These are phyloP conservation scores for Naganishia onofrii DNA, from an alignment of 768 basidiomycete species.

Conservation along the genomic window DNA sequence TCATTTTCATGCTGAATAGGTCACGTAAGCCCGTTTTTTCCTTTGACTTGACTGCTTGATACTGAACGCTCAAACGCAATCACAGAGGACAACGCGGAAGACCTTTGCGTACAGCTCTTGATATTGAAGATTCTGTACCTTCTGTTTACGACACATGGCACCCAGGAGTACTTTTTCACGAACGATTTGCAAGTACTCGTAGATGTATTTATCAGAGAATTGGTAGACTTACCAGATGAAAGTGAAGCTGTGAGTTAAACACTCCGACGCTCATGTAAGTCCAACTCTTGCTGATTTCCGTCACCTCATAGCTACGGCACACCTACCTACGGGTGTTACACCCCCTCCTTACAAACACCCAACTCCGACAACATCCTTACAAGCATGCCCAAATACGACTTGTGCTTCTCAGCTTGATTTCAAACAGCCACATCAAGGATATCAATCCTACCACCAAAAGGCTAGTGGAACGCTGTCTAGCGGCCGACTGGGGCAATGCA, in stretches of 20 bases:
- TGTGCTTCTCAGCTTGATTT: conserved; percentile 71
- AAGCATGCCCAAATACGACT: conserved; percentile 86
- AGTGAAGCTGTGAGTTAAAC: conserved; percentile 73
- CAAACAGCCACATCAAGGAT: conserved; percentile 73
- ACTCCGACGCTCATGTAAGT: not conserved
- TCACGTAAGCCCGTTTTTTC: conserved; percentile 62
- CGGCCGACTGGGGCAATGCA: conserved; percentile 66
- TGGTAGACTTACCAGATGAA: conserved; percentile 87
- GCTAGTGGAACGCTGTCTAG: conserved; percentile 84
- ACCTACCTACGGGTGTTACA: conserved; percentile 95
- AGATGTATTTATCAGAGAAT: conserved; percentile 93
- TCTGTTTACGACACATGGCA: conserved; percentile 87
- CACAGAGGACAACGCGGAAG: conserved; percentile 80
- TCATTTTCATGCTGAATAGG: conserved; percentile 98
- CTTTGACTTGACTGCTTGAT: conserved; percentile 3
- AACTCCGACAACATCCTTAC: conserved; percentile 77
- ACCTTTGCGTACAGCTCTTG: conserved; percentile 87
- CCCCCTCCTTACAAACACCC: conserved; percentile 89
- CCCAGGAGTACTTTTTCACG: conserved; percentile 94
- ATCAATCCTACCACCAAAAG: conserved; percentile 82
- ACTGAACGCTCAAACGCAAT: not conserved
- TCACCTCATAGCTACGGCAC: conserved; percentile 71
- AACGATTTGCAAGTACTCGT: conserved; percentile 95
- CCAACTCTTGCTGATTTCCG: not conserved
- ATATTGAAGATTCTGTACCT: conserved; percentile 92